Base-by-base conservation (phyloP, 2,329 filamentous ascomycete species). In the Xylaria hypoxylon region DNA sequence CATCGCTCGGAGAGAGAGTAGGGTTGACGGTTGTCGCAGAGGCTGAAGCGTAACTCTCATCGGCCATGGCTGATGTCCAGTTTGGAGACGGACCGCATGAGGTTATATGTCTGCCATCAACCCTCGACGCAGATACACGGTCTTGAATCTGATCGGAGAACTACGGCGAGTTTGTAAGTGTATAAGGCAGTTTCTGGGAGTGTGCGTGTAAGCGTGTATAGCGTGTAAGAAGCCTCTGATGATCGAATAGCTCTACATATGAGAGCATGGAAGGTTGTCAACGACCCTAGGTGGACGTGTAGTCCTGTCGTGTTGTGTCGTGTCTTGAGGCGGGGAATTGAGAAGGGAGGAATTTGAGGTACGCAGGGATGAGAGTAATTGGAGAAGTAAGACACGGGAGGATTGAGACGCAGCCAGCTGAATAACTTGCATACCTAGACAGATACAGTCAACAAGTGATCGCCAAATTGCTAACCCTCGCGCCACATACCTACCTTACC, bases 31-130 rank as follows among this genome's bases (percentile, higher is more conserved):
- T 66, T 17, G 72, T 67, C 8, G 70, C 71, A 33, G 75, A 72
- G 42, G 69, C 58, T 8, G 75, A 68, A 47, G 70, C 68, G 59
- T 61, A 67, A 59, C 56, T 73, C 42, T 75, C 73, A 67, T 76
- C 75, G 68, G 72, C 73, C 76, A 77, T 78, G 71, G 62, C 64
- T 67, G 66, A 47, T 57, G 62, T 35, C 58, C 64, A 38, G 48
- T 33, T 22, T 35, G 26, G 35, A 50, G 40, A 50, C 47, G 55
- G 47, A 50, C 65, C 63, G 65, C 71, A 72, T 72, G 62, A 60
- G 68, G 63, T 70, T 65, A 64, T 48, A 52, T 52, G 35, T 38
- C 50, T 57, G 35, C 48, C 59, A 66, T 56, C 53, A 59, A 62
- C 8, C 57, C 28, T 40, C 22, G 48, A 33, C 55, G 10, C 52